Conservation (phyloP, 805 yeast species). For the Helenozyma rhizophorensis region DNA sequence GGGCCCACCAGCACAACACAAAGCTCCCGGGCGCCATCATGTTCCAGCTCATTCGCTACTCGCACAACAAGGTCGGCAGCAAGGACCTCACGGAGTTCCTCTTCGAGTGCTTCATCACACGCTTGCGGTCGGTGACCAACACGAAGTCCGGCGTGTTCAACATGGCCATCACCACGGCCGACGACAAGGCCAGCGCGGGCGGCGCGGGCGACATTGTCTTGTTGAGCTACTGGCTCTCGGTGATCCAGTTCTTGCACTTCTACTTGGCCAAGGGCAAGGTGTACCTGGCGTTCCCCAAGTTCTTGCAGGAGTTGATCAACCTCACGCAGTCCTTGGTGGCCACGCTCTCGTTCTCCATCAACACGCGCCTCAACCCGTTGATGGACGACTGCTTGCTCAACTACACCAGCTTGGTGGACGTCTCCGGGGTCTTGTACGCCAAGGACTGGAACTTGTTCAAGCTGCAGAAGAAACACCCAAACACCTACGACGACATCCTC, state of each 20-base stretch:
- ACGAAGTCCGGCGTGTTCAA: conserved; percentile 58
- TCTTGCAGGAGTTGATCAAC: conserved; percentile 54
- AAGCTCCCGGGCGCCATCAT: conserved; percentile 65
- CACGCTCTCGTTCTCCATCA: conserved; percentile 63
- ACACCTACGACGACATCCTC: conserved; percentile 68
- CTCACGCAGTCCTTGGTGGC: conserved; percentile 57
- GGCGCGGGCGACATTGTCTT: conserved; percentile 61
- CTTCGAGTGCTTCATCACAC: conserved; percentile 55
- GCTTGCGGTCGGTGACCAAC: conserved; percentile 56
- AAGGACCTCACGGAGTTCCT: conserved; percentile 53
- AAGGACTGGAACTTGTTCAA: conserved; percentile 57
- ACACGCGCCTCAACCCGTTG: conserved; percentile 51
- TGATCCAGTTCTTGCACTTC: conserved; percentile 69
- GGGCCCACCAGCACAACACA: conserved; percentile 40
- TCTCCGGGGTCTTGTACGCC: conserved; percentile 70
- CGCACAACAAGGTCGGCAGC: conserved; percentile 55
- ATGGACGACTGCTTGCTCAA: conserved; percentile 67
- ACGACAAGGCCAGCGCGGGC: conserved; percentile 9
- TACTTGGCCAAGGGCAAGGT: conserved; percentile 66
- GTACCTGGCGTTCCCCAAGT: conserved; percentile 49
- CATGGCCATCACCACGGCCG: conserved; percentile 27
- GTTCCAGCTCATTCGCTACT: conserved; percentile 67
- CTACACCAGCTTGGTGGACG: conserved; percentile 79
- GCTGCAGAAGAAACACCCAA: conserved; percentile 38
- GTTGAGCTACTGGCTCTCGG: conserved; percentile 86